Evolutionary conservation across 352 stramenopile genomes (phyloP).

Genomic region (Thraustochytrium sp.): DNA sequence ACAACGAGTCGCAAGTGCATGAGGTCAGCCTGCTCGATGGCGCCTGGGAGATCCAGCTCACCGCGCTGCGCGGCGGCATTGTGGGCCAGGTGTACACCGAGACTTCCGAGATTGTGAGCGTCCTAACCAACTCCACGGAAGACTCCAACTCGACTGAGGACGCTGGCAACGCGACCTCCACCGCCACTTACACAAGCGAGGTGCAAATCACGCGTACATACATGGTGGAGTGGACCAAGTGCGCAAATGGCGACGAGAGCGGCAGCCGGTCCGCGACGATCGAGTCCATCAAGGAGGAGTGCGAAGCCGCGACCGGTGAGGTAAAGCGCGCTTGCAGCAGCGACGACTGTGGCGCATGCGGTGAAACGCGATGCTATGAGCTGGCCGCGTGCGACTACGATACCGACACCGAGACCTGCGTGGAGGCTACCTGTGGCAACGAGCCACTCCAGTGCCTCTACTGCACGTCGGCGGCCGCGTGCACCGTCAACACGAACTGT

Average conservation of each 20-base stretch:
- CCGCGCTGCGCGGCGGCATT: neutral
- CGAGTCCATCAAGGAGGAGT: neutral
- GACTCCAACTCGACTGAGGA: neutral
- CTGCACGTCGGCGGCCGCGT: neutral
- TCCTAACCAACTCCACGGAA: neutral
- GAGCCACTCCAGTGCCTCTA: neutral
- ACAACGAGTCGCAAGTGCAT: neutral
- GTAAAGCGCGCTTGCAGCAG: neutral
- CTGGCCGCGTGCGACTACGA: neutral
- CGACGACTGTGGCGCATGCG: neutral
- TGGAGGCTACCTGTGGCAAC: neutral
- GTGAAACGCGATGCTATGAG: neutral
- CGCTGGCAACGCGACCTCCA: too few relatives aligned
- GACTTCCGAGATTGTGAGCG: neutral
- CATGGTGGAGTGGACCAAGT: neutral
- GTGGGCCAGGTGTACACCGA: constrained; percentile 1
- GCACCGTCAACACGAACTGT: neutral
- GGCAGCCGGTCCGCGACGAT: neutral
- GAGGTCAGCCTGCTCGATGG: constrained; percentile 11
- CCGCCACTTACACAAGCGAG: neutral
- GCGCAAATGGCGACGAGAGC: neutral
- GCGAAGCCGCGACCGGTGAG: neutral
- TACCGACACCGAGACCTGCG: neutral
- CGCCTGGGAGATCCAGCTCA: constrained; percentile 15
- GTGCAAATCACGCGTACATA: neutral